phyloP scores from a whole-genome alignment of 495 filamentous ascomycete species.

The Parathielavia appendiculata region DNA sequence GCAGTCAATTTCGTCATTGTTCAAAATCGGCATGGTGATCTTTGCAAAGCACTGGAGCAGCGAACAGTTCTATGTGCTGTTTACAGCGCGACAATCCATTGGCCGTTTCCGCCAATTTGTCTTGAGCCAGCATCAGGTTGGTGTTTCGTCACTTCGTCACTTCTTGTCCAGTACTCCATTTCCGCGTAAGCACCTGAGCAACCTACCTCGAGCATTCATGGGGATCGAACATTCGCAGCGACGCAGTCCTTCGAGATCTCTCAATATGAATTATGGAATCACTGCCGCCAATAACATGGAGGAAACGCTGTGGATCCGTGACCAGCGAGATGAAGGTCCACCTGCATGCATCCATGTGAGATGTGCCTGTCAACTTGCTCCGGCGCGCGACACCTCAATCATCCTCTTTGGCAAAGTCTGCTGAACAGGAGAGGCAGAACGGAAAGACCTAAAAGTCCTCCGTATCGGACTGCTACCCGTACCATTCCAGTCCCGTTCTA shows the following conservation, averaged over 20 bases:
- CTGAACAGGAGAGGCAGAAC: too few relatives aligned
- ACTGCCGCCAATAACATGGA: background rate
- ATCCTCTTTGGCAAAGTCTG: too few relatives aligned
- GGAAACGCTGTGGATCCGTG: background rate
- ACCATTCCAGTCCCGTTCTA: background rate
- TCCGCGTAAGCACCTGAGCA: too few relatives aligned
- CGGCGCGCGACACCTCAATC: background rate
- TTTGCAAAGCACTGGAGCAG: background rate
- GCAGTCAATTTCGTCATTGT: background rate
- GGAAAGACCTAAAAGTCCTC: too few relatives aligned
- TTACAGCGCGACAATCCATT: background rate
- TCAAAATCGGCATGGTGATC: background rate
- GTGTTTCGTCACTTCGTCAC: background rate
- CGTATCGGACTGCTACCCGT: too few relatives aligned
- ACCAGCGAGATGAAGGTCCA: constrained; percentile 4
- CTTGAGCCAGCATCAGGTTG: background rate
- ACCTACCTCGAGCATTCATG: too few relatives aligned
- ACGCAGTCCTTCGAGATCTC: background rate
- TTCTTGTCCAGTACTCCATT: background rate
- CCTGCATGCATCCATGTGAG: constrained; percentile 6
- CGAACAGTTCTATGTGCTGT: background rate
- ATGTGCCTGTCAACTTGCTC: background rate
- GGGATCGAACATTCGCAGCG: background rate
- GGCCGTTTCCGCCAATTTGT: background rate
- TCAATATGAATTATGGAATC: background rate